phyloP scores from a whole-genome alignment of 2,329 filamentous ascomycete genomes.

The Neurospora sp. region DNA sequence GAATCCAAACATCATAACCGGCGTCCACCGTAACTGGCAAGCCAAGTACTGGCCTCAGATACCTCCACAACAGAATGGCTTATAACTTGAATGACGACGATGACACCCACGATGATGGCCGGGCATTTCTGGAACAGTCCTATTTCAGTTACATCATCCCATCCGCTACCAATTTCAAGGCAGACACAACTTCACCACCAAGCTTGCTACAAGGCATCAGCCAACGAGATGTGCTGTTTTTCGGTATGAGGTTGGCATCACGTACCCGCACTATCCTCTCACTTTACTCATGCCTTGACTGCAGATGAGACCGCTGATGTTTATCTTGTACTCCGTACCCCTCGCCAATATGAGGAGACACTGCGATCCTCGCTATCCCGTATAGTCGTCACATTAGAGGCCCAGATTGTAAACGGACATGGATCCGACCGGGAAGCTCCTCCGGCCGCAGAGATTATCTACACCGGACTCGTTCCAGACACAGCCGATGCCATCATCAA shows the following conservation, averaged over 20 bases:
- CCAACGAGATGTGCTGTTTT: slow-evolving; percentile 57
- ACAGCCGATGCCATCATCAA: slow-evolving; percentile 41
- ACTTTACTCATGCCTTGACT: slow-evolving; percentile 39
- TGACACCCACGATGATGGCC: slow-evolving; percentile 22
- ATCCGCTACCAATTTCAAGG: slow-evolving; percentile 41
- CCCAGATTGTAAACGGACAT: slow-evolving; percentile 51
- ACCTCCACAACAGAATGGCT: background rate
- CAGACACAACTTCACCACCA: slow-evolving; percentile 41
- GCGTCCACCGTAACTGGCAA: background rate
- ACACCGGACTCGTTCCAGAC: slow-evolving; percentile 41
- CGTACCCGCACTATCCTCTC: slow-evolving; percentile 25
- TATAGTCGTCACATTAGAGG: slow-evolving; percentile 58
- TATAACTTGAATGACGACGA: slow-evolving; percentile 11
- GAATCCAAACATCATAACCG: background rate
- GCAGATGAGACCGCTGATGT: slow-evolving; percentile 66
- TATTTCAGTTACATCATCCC: slow-evolving; percentile 54
- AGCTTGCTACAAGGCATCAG: slow-evolving; percentile 33
- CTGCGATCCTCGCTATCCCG: slow-evolving; percentile 51
- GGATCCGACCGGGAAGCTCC: slow-evolving; percentile 37
- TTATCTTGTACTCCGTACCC: slow-evolving; percentile 58
- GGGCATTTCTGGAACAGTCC: slow-evolving; percentile 47
- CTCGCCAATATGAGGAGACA: slow-evolving; percentile 45
- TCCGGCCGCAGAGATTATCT: slow-evolving; percentile 49
- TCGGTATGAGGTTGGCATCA: slow-evolving; percentile 45
- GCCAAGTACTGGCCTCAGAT: background rate